These are phyloP conservation scores for Hordeum pubiflorum DNA, from an alignment of 202 grass and related monocot species.

Conservation along the genomic window DNA sequence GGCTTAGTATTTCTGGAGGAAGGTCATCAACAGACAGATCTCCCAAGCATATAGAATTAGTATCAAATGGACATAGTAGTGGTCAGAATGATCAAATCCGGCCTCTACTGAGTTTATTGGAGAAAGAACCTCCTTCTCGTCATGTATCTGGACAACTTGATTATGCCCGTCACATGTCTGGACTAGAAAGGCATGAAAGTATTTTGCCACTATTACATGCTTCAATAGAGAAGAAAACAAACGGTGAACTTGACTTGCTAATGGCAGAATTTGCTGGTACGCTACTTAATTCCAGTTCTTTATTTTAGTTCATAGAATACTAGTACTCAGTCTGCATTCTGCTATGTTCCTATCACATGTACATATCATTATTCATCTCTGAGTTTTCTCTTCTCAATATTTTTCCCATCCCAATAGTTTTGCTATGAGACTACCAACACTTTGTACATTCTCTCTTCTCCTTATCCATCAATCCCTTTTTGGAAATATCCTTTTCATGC, in stretches of 20 bases:
- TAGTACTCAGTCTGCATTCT: not conserved
- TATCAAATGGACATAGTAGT: conserved; percentile 45
- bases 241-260: conserved; percentile 88
- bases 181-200: conserved; percentile 90
- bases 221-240: conserved; percentile 70
- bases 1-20: conserved; percentile 51
- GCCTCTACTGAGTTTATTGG: conserved; percentile 87
- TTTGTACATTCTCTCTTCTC: not conserved
- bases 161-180: conserved; percentile 78
- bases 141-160: conserved; percentile 97
- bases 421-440: not conserved
- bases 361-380: not conserved
- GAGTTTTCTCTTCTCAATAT: not conserved
- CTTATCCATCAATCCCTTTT: not conserved
- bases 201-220: conserved; percentile 91
- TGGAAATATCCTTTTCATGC: not conserved
- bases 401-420: not conserved
- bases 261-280: conserved; percentile 84
- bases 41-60: conserved; percentile 70
- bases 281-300: conserved; percentile 23
- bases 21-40: conserved; percentile 70
- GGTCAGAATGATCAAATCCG: conserved; percentile 80
- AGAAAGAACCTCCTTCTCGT: conserved; percentile 92
- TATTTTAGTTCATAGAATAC: conserved; percentile 21
- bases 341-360: not conserved